Base-by-base conservation (phyloP, 1,139 yeast genomes). In the Diutina neorugosa region DNA sequence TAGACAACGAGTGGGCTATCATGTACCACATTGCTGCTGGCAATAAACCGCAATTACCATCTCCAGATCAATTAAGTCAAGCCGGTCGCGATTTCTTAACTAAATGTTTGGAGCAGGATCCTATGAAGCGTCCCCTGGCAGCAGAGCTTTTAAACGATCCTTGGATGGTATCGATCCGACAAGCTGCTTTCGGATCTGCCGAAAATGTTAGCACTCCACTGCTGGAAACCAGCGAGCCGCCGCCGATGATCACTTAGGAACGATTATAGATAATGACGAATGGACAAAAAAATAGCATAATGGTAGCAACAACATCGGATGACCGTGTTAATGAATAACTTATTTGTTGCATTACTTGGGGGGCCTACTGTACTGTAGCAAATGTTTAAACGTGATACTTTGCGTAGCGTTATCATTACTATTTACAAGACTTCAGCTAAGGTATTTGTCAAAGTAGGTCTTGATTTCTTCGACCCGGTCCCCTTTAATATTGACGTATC, bases 11-110 rank as follows among this genome's bases (percentile, higher is more conserved):
- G 65, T 93, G 96, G 96, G 97, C 98, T 1, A 89, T 93, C 52
- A 91, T 93, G 98, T 93, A 91, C 64, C 97, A 90, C 66, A 93
- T 93, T 62, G 98, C 98, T 0, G 96, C 96, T 1, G 96, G 97
- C 1, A 95, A 89, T 63, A 76, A 82, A 58, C 98, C 98, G 0
- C 90, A 81, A 61, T 73, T 93, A 54, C 98, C 98, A 3, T 68
- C 83, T 0, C 68, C 77, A 1, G 94, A 86, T 55, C 96, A 90
- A 65, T 71, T 93, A 54, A 82, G 94, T 60, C 78, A 76, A 40
- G 79, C 74, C 18, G 98, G 98, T 18, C 77, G 76, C 53, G 74
- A 73, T 44, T 91, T 93, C 65, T 69, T 93, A 59, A 73, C 81
- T 25, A 77, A 84, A 59, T 88, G 97, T 64, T 74, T 93, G 58